These are phyloP conservation scores for Candida methanosorbosa DNA, from an alignment of 805 yeast genomes.

Conservation along the genomic window DNA sequence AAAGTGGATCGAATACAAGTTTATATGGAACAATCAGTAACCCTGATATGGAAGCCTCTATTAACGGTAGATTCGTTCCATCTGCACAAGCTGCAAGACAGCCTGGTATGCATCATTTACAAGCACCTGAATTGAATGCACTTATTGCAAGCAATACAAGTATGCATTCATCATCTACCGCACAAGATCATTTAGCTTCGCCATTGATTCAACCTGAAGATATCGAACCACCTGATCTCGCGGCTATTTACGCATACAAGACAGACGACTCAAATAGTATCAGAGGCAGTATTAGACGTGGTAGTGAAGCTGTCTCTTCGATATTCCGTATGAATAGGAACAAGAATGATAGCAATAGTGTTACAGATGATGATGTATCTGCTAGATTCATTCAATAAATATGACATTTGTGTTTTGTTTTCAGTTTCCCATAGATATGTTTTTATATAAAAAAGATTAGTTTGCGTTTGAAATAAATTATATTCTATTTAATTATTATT, in stretches of 20 bases:
- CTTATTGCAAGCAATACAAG: constrained; percentile 1
- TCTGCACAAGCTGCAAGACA: constrained; percentile 18
- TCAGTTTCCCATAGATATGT: not conserved
- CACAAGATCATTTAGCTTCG: constrained; percentile 1
- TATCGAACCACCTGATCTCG: constrained; percentile 28
- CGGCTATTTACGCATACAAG: constrained; percentile 25
- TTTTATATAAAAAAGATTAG: too few species aligned
- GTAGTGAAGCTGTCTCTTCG: constrained; percentile 32
- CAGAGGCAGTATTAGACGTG: constrained; percentile 31
- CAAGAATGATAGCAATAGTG: constrained; percentile 7
- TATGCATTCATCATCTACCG: constrained; percentile 1
- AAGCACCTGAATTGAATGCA: constrained; percentile 1
- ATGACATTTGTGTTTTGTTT: not conserved
- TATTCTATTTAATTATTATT: too few species aligned
- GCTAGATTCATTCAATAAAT: constrained; percentile 13
- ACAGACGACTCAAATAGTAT: constrained; percentile 25
- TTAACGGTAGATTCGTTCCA: constrained; percentile 1
- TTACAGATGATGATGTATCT: constrained; percentile 20
- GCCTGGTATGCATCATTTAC: constrained; percentile 9
- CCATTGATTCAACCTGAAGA: constrained; percentile 19
- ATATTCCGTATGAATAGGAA: constrained; percentile 19
- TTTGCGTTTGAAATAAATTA: too few species aligned
- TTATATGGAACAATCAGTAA: constrained; percentile 2
- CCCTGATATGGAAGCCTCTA: constrained; percentile 2
- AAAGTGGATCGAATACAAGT: constrained; percentile 1